These are phyloP conservation scores for Erigeron philadelphicus DNA, from an alignment of 140 eudicot genomes.

Conservation along the genomic window DNA sequence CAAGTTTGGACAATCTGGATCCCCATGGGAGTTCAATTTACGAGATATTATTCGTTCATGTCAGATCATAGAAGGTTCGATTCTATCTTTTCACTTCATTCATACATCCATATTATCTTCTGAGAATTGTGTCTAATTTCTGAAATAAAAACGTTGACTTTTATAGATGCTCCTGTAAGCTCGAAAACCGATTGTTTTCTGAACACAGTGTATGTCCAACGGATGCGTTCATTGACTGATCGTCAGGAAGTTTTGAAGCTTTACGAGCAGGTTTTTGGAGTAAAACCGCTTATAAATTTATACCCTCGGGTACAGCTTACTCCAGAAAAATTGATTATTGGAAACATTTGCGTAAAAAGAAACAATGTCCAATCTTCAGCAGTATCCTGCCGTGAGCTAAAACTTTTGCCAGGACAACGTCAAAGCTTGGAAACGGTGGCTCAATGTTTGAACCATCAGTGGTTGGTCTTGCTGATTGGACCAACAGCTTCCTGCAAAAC, in stretches of 20 bases:
- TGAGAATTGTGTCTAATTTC: neutral
- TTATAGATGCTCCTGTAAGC: slow-evolving; percentile 54
- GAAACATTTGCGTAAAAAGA: slow-evolving; percentile 50
- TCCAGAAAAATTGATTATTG: slow-evolving; percentile 52
- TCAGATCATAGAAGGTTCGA: slow-evolving; percentile 66
- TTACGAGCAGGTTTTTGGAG: slow-evolving; percentile 58
- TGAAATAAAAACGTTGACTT: neutral
- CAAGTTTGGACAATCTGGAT: slow-evolving; percentile 84
- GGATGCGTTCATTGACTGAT: slow-evolving; percentile 87
- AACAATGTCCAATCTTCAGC: slow-evolving; percentile 38
- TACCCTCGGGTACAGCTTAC: slow-evolving; percentile 59
- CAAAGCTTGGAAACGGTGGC: slow-evolving; percentile 75
- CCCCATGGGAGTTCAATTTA: slow-evolving; percentile 98
- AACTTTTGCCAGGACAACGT: slow-evolving; percentile 62
- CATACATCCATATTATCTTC: neutral
- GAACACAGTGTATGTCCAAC: slow-evolving; percentile 74
- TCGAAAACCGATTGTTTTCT: slow-evolving; percentile 61
- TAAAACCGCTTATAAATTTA: slow-evolving; percentile 46
- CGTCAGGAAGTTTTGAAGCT: slow-evolving; percentile 56
- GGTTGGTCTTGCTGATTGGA: slow-evolving; percentile 88
- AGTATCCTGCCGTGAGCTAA: slow-evolving; percentile 41
- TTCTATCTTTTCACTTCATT: slow-evolving; percentile 6
- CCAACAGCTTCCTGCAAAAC: slow-evolving; percentile 93
- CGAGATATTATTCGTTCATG: slow-evolving; percentile 91
- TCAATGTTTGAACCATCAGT: slow-evolving; percentile 64